Conservation (phyloP, 1,139 yeast species). For the Sugiyamaella xylanicola region DNA sequence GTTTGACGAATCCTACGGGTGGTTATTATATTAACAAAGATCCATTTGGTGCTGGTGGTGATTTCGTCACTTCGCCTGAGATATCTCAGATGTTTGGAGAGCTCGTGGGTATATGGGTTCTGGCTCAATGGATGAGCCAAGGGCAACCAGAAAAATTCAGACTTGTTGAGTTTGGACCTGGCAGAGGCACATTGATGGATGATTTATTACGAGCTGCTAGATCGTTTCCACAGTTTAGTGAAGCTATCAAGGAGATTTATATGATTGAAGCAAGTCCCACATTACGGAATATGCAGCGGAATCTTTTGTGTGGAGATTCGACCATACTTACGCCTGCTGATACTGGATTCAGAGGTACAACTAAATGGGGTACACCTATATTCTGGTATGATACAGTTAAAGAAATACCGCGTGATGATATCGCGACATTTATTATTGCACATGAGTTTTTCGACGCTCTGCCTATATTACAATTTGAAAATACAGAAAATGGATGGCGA, state of each 20-base stretch:
- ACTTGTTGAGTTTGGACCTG: slow-evolving; percentile 88
- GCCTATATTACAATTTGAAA: slow-evolving; percentile 71
- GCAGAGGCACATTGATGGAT: slow-evolving; percentile 75
- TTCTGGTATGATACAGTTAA: slow-evolving; percentile 74
- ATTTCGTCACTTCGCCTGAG: slow-evolving; percentile 84
- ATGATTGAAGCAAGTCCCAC: slow-evolving; percentile 76
- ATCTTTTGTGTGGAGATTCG: slow-evolving; percentile 50
- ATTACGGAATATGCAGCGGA: slow-evolving; percentile 59
- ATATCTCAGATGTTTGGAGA: slow-evolving; percentile 89
- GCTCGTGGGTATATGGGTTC: slow-evolving; percentile 72
- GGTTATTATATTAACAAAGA: slow-evolving; percentile 82
- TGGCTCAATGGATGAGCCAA: slow-evolving; percentile 61
- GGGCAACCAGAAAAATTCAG: slow-evolving; percentile 53
- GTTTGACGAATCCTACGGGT: slow-evolving; percentile 73
- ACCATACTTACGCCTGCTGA: slow-evolving; percentile 34
- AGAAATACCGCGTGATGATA: slow-evolving; percentile 49
- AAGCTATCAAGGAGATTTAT: slow-evolving; percentile 47
- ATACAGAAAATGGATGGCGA: slow-evolving; percentile 63
- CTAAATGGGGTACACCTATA: slow-evolving; percentile 58
- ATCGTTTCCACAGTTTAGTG: slow-evolving; percentile 36
- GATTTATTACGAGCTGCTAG: slow-evolving; percentile 53
- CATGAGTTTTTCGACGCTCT: slow-evolving; percentile 90
- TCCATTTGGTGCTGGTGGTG: slow-evolving; percentile 72
- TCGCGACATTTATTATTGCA: slow-evolving; percentile 68
- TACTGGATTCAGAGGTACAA: slow-evolving; percentile 47